phyloP scores from a whole-genome alignment of 2,329 filamentous ascomycete species.

The Aureobasidium sp. region DNA sequence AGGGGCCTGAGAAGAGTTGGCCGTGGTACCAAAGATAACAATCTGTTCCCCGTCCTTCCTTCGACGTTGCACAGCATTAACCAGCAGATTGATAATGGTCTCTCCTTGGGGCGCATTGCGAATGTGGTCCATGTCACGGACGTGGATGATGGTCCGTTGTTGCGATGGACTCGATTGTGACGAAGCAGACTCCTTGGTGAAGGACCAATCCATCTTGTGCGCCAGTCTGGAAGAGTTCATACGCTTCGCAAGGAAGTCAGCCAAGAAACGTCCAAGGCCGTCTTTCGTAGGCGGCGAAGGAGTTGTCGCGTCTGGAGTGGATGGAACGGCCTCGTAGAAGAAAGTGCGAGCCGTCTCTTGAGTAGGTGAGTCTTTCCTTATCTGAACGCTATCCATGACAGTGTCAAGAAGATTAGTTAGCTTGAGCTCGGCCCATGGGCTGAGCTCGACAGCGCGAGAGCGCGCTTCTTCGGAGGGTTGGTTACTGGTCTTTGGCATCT shows the following conservation, averaged over 20 bases:
- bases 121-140: conserved; percentile 73
- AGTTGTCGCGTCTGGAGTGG: background rate
- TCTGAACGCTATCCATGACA: conserved; percentile 23
- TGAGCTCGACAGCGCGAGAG: background rate
- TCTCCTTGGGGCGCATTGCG: conserved; percentile 59
- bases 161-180: background rate
- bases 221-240: conserved; percentile 7
- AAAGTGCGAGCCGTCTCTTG: background rate
- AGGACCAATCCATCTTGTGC: conserved; percentile 2
- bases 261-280: background rate
- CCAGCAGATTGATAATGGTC: conserved; percentile 60
- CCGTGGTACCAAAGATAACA: conserved; percentile 70
- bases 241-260: conserved; percentile 8
- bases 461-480: background rate
- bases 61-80: conserved; percentile 60
- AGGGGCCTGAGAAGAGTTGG: conserved; percentile 22
- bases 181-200: conserved; percentile 2
- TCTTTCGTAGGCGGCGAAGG: background rate
- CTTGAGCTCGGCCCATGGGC: conserved; percentile 23
- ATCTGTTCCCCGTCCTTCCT: conserved; percentile 64
- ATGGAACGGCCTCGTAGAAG: background rate
- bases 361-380: conserved; percentile 15
- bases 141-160: conserved; percentile 52
- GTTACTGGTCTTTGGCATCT: background rate
- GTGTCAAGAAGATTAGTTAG: conserved; percentile 23